A percentile compares a stretch with the other conserved stretches of the same genome.
Evolutionary conservation across 306 rosid genomes (phyloP).

Genomic region (Leucaena leucocephala): DNA sequence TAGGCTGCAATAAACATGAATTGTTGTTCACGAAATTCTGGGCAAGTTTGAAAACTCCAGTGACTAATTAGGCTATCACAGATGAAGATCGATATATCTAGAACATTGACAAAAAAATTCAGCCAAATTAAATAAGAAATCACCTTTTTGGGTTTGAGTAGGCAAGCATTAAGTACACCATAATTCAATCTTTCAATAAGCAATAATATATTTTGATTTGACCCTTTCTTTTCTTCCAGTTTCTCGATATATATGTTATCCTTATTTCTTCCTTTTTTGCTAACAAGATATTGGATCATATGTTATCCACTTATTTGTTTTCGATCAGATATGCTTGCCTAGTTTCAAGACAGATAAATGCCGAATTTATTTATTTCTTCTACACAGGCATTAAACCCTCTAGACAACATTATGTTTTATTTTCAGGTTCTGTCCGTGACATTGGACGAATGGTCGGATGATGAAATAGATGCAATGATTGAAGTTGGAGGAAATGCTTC

Average conservation of each 20-base stretch:
- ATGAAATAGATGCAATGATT: slow-evolving; percentile 87
- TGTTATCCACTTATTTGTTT: slow-evolving; percentile 25
- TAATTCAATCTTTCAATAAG: slow-evolving; percentile 1
- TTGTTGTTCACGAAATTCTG: no score
- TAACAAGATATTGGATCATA: slow-evolving; percentile 18
- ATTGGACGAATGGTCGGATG: slow-evolving; percentile 95
- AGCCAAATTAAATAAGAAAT: no score
- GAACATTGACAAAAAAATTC: no score
- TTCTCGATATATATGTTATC: slow-evolving; percentile 1
- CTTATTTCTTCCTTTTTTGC: slow-evolving; percentile 17
- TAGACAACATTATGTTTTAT: slow-evolving; percentile 33
- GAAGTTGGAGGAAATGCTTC: slow-evolving; percentile 97
- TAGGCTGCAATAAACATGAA: no score
- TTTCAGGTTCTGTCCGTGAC: slow-evolving; percentile 90
- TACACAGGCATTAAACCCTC: slow-evolving; percentile 6
- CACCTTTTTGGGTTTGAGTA: neutral
- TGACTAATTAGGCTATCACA: no score
- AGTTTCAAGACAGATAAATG: slow-evolving; percentile 23
- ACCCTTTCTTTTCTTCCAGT: neutral
- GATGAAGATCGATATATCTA: no score
- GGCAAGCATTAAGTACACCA: neutral
- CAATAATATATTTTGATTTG: neutral
- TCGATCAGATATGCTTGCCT: slow-evolving; percentile 12
- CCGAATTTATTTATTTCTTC: slow-evolving; percentile 23
- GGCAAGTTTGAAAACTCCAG: no score